A percentile compares a stretch with the other conserved stretches of the same genome.
Evolutionary conservation across 2,329 filamentous ascomycete genomes (phyloP).

Genomic region (Nemania sp.): DNA sequence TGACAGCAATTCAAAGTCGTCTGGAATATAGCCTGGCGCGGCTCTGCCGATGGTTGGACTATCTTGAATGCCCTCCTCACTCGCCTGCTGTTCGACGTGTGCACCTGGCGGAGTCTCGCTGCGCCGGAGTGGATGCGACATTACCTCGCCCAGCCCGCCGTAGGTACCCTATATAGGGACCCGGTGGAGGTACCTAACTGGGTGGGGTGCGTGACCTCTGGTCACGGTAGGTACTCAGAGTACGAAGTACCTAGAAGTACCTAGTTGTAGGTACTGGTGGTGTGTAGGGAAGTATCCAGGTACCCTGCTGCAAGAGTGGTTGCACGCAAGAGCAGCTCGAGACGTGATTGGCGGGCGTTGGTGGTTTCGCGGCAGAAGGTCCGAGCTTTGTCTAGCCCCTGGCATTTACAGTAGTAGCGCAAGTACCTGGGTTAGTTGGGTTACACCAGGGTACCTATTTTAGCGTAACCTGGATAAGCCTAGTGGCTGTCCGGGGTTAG

Average conservation of each 20-base stretch:
- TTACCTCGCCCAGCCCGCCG: constrained; percentile 30
- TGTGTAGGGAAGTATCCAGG: neutral
- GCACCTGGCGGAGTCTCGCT: constrained; percentile 48
- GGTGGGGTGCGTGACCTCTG: too few relatives aligned
- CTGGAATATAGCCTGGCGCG: constrained; percentile 37
- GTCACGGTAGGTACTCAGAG: too few relatives aligned
- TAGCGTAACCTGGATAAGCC: too few relatives aligned
- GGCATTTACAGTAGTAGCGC: neutral
- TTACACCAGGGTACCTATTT: too few relatives aligned
- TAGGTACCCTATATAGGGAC: neutral
- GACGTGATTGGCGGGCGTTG: constrained; percentile 22
- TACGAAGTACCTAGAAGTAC: too few relatives aligned
- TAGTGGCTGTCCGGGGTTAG: constrained; percentile 8
- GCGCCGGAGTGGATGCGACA: constrained; percentile 58
- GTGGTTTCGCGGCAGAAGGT: constrained; percentile 21
- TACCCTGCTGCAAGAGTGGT: constrained; percentile 1
- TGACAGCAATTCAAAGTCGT: constrained; percentile 12
- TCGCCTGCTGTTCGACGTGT: constrained; percentile 27
- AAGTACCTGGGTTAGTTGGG: too few relatives aligned
- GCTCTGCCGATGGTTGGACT: constrained; percentile 53
- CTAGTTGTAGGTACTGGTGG: neutral
- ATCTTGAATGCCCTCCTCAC: constrained; percentile 43
- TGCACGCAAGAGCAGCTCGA: constrained; percentile 10
- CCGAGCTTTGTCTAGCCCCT: constrained; percentile 22
- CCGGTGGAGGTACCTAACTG: neutral